These are phyloP conservation scores for Chaetomium tenue DNA, from an alignment of 495 filamentous ascomycete genomes.

Conservation along the genomic window DNA sequence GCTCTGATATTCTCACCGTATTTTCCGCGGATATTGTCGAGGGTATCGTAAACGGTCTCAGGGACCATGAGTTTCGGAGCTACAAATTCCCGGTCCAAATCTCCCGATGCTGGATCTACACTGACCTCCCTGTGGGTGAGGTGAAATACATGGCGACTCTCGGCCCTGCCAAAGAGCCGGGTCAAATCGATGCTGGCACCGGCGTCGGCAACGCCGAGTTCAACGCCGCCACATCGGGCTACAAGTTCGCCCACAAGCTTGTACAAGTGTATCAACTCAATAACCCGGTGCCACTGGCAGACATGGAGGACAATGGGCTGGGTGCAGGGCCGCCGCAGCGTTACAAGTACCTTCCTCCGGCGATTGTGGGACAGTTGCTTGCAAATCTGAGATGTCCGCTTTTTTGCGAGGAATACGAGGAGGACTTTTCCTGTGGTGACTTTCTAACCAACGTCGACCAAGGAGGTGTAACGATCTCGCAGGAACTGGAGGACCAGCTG, in stretches of 20 bases:
- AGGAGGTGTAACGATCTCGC: slow-evolving; percentile 37
- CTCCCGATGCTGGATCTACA: slow-evolving; percentile 51
- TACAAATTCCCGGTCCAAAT: slow-evolving; percentile 45
- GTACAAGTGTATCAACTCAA: slow-evolving; percentile 54
- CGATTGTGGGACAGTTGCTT: slow-evolving; percentile 47
- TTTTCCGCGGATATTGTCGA: slow-evolving; percentile 41
- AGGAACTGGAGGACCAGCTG: slow-evolving; percentile 50
- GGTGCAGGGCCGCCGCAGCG: slow-evolving; percentile 39
- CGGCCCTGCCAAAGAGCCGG: slow-evolving; percentile 40
- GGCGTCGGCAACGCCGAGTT: slow-evolving; percentile 51
- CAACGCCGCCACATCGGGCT: slow-evolving; percentile 37
- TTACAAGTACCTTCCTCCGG: slow-evolving; percentile 45
- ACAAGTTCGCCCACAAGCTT: slow-evolving; percentile 48
- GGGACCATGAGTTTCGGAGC: slow-evolving; percentile 48
- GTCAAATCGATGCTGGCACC: slow-evolving; percentile 39
- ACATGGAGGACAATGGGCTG: slow-evolving; percentile 47
- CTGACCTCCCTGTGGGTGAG: slow-evolving; percentile 38
- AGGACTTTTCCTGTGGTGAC: slow-evolving; percentile 6
- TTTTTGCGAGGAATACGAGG: slow-evolving; percentile 34
- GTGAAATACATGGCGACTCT: slow-evolving; percentile 53
- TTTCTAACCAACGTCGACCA: background rate
- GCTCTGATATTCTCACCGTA: slow-evolving; percentile 50
- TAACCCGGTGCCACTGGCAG: slow-evolving; percentile 44
- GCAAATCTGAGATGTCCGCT: slow-evolving; percentile 46
- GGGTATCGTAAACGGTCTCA: slow-evolving; percentile 40